Percentiles rank a stretch among this genome's conserved stretches.
Conservation (phyloP, 257 asterid genomes). For the Misopates orontium region DNA sequence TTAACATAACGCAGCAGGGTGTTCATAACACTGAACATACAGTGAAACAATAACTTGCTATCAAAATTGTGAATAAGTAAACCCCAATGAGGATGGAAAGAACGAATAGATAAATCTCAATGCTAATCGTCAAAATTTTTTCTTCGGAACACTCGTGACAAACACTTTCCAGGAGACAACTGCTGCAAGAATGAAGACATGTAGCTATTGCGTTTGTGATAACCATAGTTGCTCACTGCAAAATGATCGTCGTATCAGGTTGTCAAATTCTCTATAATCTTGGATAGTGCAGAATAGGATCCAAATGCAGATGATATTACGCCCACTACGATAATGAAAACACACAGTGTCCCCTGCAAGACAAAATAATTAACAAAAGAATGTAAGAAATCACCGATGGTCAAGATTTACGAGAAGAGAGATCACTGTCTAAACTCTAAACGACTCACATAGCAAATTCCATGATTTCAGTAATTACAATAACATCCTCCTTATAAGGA, state of each 20-base stretch:
- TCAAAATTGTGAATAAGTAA: neutral
- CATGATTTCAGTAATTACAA: too few species aligned
- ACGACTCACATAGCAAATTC: too few species aligned
- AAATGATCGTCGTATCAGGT: conserved; percentile 12
- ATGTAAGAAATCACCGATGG: neutral
- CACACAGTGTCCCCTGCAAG: conserved; percentile 56
- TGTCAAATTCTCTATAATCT: conserved; percentile 56
- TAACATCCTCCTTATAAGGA: too few species aligned
- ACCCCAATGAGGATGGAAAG: neutral
- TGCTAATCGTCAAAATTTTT: too few species aligned
- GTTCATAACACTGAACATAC: neutral
- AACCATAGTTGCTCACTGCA: neutral
- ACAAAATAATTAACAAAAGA: neutral
- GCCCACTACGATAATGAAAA: conserved; percentile 61
- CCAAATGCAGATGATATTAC: conserved; percentile 61
- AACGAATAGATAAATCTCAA: neutral
- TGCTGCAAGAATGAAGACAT: neutral
- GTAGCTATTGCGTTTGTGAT: neutral
- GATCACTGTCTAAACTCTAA: neutral
- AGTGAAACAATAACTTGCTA: neutral
- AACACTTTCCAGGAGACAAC: neutral
- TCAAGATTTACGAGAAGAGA: neutral
- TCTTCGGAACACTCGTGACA: neutral
- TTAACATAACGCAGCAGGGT: neutral
- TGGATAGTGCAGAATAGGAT: conserved; percentile 68